Percentiles rank a stretch among this genome's conserved stretches.
phyloP scores from a whole-genome alignment of 2,329 filamentous ascomycete species.

The Neofusicoccum umdonicola region DNA sequence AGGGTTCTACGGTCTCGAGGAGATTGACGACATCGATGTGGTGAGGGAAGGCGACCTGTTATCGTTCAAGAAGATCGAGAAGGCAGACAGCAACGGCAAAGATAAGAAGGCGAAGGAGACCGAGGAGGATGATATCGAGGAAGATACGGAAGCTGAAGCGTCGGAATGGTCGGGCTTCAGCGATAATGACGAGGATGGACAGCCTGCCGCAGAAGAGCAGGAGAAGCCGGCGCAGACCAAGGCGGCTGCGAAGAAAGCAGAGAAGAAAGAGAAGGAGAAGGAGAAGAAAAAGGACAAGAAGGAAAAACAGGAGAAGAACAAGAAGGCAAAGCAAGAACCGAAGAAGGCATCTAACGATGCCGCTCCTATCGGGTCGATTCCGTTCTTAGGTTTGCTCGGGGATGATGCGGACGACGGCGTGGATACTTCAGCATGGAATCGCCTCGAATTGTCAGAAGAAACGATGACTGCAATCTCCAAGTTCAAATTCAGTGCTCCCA shows the following conservation, averaged over 20 bases:
- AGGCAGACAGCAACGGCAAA: slow-evolving; percentile 26
- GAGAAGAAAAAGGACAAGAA: slow-evolving; percentile 22
- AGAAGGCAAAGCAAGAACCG: slow-evolving; percentile 24
- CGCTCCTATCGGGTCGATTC: slow-evolving; percentile 42
- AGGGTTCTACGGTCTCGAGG: slow-evolving; percentile 88
- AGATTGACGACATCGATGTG: slow-evolving; percentile 89
- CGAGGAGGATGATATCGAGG: slow-evolving; percentile 4
- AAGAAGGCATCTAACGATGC: slow-evolving; percentile 29
- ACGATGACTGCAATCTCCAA: slow-evolving; percentile 73
- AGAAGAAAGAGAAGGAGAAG: slow-evolving; percentile 20
- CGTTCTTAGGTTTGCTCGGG: slow-evolving; percentile 57
- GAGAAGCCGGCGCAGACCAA: slow-evolving; percentile 21
- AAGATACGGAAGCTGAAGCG: slow-evolving; percentile 26
- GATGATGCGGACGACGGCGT: slow-evolving; percentile 58
- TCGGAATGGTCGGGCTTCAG: slow-evolving; percentile 33
- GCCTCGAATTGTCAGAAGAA: slow-evolving; percentile 68
- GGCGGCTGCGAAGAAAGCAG: slow-evolving; percentile 24
- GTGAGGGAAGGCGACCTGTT: slow-evolving; percentile 57
- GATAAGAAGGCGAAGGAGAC: slow-evolving; percentile 25
- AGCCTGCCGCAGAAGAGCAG: slow-evolving; percentile 25
- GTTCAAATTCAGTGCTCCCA: slow-evolving; percentile 77
- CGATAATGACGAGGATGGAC: slow-evolving; percentile 32
- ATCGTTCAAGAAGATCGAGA: slow-evolving; percentile 33
- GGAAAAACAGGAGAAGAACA: slow-evolving; percentile 27
- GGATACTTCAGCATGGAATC: slow-evolving; percentile 76